These are phyloP conservation scores for Geranium rotundifolium DNA, from an alignment of 345 rosid genomes.

Conservation along the genomic window DNA sequence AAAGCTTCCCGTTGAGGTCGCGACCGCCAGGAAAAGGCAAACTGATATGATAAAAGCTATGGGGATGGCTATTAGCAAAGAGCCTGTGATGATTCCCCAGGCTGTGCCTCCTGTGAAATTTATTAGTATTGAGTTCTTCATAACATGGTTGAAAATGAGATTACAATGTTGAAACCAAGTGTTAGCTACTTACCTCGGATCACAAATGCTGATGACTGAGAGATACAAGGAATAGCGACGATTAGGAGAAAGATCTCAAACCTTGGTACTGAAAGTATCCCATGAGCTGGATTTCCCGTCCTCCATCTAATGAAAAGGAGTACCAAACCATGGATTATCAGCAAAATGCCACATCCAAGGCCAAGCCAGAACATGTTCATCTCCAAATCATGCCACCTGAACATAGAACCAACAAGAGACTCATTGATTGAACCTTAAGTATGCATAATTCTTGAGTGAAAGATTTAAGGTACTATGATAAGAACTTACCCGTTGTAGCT, in stretches of 20 bases:
- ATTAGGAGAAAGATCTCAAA: slow-evolving; percentile 39
- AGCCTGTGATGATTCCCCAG: no score
- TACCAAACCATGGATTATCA: slow-evolving; percentile 17
- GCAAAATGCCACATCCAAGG: slow-evolving; percentile 24
- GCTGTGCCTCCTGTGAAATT: slow-evolving; percentile 1
- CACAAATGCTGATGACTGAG: slow-evolving; percentile 43
- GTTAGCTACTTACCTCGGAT: slow-evolving; percentile 29
- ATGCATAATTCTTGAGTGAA: not conserved
- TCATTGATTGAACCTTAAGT: not conserved
- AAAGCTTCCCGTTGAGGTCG: slow-evolving; percentile 24
- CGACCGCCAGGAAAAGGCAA: slow-evolving; percentile 23
- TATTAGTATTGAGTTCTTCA: slow-evolving; percentile 11
- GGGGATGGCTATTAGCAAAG: slow-evolving; percentile 21
- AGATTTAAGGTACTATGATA: not conserved
- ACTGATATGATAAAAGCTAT: slow-evolving; percentile 30
- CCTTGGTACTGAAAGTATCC: slow-evolving; percentile 32
- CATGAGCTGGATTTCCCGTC: slow-evolving; percentile 22
- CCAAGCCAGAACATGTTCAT: slow-evolving; percentile 49
- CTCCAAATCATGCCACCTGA: slow-evolving; percentile 39
- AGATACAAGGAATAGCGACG: slow-evolving; percentile 33
- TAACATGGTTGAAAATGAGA: not conserved
- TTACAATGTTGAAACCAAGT: not conserved
- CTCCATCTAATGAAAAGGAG: slow-evolving; percentile 32
- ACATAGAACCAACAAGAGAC: slow-evolving; percentile 3
- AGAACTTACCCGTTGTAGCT: slow-evolving; percentile 29